phyloP scores from a whole-genome alignment of 176 grass and related monocot genomes.

The Aegilops longissima region DNA sequence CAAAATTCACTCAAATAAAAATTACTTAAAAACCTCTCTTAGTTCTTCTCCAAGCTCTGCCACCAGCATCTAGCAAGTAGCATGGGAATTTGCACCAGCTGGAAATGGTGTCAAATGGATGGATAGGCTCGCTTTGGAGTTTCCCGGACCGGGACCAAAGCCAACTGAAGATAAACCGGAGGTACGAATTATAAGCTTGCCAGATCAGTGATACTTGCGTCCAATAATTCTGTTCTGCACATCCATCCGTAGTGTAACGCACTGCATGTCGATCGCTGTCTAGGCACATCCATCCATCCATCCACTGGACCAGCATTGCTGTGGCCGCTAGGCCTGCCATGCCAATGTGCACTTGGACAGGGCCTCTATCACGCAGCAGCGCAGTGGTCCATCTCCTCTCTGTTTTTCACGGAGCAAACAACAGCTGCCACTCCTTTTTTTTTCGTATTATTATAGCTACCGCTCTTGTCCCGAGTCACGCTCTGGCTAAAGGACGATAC shows the following conservation, averaged over 20 bases:
- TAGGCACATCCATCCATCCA: background rate
- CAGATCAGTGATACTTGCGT: background rate
- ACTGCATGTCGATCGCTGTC: background rate
- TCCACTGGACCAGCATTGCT: background rate
- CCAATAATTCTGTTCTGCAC: background rate
- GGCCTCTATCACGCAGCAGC: background rate
- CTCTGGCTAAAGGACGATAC: background rate
- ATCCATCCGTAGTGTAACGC: background rate
- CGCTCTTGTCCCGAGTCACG: background rate
- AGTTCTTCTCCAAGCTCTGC: no score
- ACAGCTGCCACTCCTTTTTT: no score
- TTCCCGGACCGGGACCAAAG: background rate
- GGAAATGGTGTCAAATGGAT: background rate
- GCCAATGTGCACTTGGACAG: conserved; percentile 2
- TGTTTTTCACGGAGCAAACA: background rate
- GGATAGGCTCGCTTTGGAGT: background rate
- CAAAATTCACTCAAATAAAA: no score
- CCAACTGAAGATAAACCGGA: background rate
- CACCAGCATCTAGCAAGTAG: no score
- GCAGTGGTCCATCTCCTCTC: background rate
- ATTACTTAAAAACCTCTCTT: no score
- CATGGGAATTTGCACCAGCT: background rate
- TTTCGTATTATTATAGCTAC: background rate
- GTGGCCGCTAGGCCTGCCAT: background rate
- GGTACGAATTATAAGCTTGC: background rate